Percentiles rank a stretch among this genome's conserved stretches.
Evolutionary conservation across 371 early-diverging fungal species (phyloP).

Genomic region (Smittium mucronatum): DNA sequence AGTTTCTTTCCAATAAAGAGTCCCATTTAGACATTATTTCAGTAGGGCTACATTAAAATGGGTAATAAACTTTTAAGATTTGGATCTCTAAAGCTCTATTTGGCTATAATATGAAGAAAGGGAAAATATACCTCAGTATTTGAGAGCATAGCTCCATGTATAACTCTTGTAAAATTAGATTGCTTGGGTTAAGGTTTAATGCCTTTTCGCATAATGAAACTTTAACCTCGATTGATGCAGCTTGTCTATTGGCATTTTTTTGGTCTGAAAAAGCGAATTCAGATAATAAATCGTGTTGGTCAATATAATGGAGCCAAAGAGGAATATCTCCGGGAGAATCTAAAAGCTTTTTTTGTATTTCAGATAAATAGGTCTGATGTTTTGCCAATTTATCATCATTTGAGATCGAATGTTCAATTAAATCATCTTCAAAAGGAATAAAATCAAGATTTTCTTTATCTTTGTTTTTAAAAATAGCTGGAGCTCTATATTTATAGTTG

Average conservation of each 20-base stretch:
- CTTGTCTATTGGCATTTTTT: constrained; percentile 4
- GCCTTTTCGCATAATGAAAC: constrained; percentile 11
- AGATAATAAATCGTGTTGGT: background rate
- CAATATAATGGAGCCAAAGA: constrained; percentile 10
- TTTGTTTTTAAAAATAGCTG: too few relatives aligned
- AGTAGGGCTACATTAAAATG: constrained; percentile 3
- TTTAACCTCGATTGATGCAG: constrained; percentile 1
- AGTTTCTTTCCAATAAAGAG: background rate
- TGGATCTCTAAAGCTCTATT: too few relatives aligned
- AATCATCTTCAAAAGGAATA: too few relatives aligned
- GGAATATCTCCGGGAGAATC: background rate
- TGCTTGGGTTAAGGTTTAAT: background rate
- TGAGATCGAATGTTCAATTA: too few relatives aligned
- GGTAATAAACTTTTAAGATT: constrained; percentile 3
- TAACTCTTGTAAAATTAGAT: constrained; percentile 5
- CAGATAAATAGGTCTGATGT: background rate
- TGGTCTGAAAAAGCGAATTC: background rate
- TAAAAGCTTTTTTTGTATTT: background rate
- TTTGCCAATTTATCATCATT: too few relatives aligned
- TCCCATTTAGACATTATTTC: constrained; percentile 12
- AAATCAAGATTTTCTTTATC: too few relatives aligned
- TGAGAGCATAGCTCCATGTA: constrained; percentile 3
- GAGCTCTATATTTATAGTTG: too few relatives aligned
- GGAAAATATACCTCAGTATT: constrained; percentile 2
- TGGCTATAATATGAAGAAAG: too few relatives aligned